Evolutionary conservation across 805 yeast genomes (phyloP).

Genomic region (Debaryomyces maramus): DNA sequence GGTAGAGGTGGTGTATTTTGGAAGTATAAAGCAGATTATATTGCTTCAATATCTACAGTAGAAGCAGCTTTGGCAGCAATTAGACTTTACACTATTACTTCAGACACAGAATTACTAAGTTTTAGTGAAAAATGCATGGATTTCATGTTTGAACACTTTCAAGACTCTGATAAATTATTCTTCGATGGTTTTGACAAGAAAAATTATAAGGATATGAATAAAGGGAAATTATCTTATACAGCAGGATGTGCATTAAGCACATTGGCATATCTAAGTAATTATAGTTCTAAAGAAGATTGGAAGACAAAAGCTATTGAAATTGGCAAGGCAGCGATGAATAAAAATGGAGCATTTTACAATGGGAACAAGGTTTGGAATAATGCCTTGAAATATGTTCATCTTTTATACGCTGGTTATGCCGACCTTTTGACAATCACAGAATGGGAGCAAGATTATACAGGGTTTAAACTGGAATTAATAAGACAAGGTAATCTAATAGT

Average conservation of each 20-base stretch:
- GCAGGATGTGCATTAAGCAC: constrained; percentile 27
- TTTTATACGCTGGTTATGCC: constrained; percentile 26
- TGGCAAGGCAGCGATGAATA: constrained; percentile 16
- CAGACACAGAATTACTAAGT: constrained; percentile 11
- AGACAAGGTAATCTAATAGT: constrained; percentile 14
- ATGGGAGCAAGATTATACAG: constrained; percentile 5
- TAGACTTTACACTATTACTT: constrained; percentile 16
- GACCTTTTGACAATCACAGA: constrained; percentile 17
- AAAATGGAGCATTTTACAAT: constrained; percentile 15
- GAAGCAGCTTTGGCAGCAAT: constrained; percentile 31
- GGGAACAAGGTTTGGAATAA: constrained; percentile 23
- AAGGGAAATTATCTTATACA: constrained; percentile 31
- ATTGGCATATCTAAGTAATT: constrained; percentile 19
- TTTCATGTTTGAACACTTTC: constrained; percentile 17
- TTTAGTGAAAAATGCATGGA: constrained; percentile 19
- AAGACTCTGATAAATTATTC: constrained; percentile 18
- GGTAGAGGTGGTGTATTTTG: constrained; percentile 27
- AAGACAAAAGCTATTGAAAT: constrained; percentile 20
- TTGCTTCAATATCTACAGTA: constrained; percentile 30
- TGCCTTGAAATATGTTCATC: constrained; percentile 24
- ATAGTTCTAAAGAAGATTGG: constrained; percentile 18
- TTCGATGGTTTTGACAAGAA: constrained; percentile 19
- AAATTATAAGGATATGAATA: constrained; percentile 16
- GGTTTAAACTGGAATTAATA: constrained; percentile 10
- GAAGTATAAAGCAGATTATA: constrained; percentile 20